Evolutionary conservation across 2,329 filamentous ascomycete genomes (phyloP).

Genomic region (Pestalotiopsis sp.): DNA sequence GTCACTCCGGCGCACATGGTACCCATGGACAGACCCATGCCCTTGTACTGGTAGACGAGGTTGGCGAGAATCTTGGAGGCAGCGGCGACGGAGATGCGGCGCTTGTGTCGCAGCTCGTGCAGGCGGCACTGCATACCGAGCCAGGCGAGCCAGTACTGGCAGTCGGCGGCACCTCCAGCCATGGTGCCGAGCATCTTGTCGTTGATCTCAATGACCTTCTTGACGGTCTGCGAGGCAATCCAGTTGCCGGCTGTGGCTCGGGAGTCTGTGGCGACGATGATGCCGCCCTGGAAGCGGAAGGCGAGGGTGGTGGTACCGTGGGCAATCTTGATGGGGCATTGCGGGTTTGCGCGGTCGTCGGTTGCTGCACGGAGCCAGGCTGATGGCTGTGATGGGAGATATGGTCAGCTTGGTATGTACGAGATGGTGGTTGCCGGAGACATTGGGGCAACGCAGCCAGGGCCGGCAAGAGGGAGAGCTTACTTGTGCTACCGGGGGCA

Average conservation of each 20-base stretch:
- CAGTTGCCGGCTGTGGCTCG: conserved; percentile 96
- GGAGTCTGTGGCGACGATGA: conserved; percentile 97
- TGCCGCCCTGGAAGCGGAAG: conserved; percentile 97
- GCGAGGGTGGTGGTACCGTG: conserved; percentile 98
- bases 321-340: conserved; percentile 98
- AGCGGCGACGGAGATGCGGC: conserved; percentile 94
- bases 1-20: conserved; percentile 99
- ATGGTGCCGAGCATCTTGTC: conserved; percentile 92
- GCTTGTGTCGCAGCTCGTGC: conserved; percentile 98
- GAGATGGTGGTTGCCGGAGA: background rate
- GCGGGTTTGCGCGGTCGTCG: conserved; percentile 94
- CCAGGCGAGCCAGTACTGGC: conserved; percentile 99
- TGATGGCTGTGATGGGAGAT: conserved; percentile 63
- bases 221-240: conserved; percentile 99
- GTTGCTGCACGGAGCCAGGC: conserved; percentile 96
- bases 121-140: conserved; percentile 98
- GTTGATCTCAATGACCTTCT: conserved; percentile 99
- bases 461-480: conserved; percentile 29
- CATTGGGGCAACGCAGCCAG: background rate
- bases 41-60: conserved; percentile 98
- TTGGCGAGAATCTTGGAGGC: conserved; percentile 99
- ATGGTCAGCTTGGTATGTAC: conserved; percentile 3
- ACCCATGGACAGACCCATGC: conserved; percentile 97
- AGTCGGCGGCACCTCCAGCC: conserved; percentile 98
- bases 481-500: conserved; percentile 91